phyloP scores from a whole-genome alignment of 257 asterid species.

The Solanum sparsipilum region DNA sequence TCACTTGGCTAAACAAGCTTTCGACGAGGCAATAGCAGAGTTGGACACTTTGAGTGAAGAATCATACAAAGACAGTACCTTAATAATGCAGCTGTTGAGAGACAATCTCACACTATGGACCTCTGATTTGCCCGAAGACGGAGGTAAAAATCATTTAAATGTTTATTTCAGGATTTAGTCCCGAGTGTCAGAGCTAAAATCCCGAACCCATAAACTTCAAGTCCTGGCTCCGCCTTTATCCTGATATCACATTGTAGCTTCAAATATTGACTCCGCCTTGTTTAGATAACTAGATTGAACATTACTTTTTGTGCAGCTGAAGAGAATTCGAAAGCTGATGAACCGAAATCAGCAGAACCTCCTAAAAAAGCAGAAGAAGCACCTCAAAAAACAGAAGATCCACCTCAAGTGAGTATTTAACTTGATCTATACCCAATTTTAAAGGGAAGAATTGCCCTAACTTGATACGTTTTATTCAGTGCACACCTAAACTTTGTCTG shows the following conservation, averaged over 20 bases:
- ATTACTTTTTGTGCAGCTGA: slow-evolving; percentile 33
- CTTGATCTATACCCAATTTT: not conserved
- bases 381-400: not conserved
- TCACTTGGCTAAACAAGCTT: slow-evolving; percentile 91
- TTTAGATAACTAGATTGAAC: not conserved
- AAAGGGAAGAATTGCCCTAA: not conserved
- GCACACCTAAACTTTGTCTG: not conserved
- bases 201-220: not conserved
- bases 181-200: not conserved
- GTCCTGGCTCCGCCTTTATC: not conserved
- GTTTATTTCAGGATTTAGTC: not conserved
- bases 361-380: not conserved
- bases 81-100: slow-evolving; percentile 86
- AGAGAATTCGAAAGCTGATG: slow-evolving; percentile 49
- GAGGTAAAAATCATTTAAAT: slow-evolving; percentile 28
- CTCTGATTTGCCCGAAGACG: slow-evolving; percentile 83
- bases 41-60: slow-evolving; percentile 82
- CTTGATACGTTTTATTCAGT: not conserved
- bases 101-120: slow-evolving; percentile 92
- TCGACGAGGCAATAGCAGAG: slow-evolving; percentile 84
- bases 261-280: not conserved
- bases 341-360: slow-evolving; percentile 27
- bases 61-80: slow-evolving; percentile 85
- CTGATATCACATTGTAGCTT: not conserved
- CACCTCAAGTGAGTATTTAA: slow-evolving; percentile 28